phyloP scores from a whole-genome alignment of 208 protist species.

The Acanthamoeba healyi region DNA sequence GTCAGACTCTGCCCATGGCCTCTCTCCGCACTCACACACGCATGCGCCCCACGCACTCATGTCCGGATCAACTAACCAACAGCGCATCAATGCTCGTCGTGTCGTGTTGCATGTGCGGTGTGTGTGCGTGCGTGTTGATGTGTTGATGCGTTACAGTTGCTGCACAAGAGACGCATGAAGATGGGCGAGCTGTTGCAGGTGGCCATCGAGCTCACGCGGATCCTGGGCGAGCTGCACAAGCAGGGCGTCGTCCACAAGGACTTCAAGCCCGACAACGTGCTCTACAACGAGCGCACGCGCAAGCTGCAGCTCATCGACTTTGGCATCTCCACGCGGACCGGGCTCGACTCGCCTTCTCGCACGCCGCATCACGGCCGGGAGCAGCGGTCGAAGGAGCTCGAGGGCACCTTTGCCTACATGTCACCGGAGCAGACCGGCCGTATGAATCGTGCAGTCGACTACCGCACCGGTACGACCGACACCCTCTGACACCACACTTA shows the following conservation, averaged over 20 bases:
- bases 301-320: slow-evolving; percentile 56
- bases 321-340: not conserved
- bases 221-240: slow-evolving; percentile 66
- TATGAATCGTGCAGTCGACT: slow-evolving; percentile 50
- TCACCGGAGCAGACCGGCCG: not conserved
- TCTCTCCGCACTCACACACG: no score
- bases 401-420: slow-evolving; percentile 2
- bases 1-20: no score
- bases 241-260: slow-evolving; percentile 68
- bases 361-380: not conserved
- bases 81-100: not conserved
- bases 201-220: slow-evolving; percentile 32
- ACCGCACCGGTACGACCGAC: not conserved
- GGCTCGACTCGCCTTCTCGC: slow-evolving; percentile 25
- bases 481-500: no score
- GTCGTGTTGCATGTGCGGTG: not conserved
- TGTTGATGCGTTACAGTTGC: no score
- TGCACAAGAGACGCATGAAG: not conserved
- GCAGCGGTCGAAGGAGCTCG: not conserved
- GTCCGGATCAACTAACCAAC: not conserved
- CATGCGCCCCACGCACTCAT: no score
- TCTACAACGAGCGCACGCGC: slow-evolving; percentile 10
- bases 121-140: not conserved
- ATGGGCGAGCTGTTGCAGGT: slow-evolving; percentile 21
- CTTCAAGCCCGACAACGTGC: slow-evolving; percentile 75